Evolutionary conservation across 2,329 filamentous ascomycete genomes (phyloP).

Genomic region (Cordyceps cicadae): DNA sequence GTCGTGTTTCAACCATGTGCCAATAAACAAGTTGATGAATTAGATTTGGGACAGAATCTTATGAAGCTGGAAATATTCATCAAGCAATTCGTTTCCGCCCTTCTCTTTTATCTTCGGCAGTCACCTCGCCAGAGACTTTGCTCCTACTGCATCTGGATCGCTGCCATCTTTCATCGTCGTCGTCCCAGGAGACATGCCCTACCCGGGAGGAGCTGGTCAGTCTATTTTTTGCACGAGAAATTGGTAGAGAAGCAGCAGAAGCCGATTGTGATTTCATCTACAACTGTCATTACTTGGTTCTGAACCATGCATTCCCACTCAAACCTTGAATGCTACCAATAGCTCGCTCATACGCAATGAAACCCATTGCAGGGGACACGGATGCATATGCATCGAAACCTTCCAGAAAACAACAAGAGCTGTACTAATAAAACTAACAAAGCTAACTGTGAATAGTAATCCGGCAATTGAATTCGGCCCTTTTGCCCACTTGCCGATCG

Average conservation of each 20-base stretch:
- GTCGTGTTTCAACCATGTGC: no score
- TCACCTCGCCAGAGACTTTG: no score
- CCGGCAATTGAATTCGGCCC: not conserved
- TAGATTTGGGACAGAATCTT: constrained; percentile 16
- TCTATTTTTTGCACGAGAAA: not conserved
- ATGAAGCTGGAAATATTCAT: rapidly evolving
- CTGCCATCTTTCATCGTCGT: no score
- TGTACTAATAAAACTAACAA: no score
- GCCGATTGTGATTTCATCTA: not conserved
- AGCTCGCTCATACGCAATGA: no score
- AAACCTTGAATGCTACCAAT: no score
- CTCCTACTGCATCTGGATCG: no score
- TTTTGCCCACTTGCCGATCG: not conserved
- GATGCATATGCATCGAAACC: no score
- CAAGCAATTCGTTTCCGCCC: constrained; percentile 11
- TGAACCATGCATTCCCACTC: not conserved
- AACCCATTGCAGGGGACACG: no score
- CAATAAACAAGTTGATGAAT: constrained; percentile 30
- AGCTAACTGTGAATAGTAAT: not conserved
- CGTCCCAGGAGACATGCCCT: constrained; percentile 30
- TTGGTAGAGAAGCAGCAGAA: not conserved
- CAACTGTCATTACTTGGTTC: not conserved
- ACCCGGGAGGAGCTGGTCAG: constrained; percentile 26
- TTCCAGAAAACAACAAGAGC: no score
- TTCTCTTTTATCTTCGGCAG: not conserved